Percentiles rank a stretch among this genome's conserved stretches.
These are phyloP conservation scores for Puccinia novopanici DNA, from an alignment of 1,284 basidiomycete genomes.

Conservation along the genomic window DNA sequence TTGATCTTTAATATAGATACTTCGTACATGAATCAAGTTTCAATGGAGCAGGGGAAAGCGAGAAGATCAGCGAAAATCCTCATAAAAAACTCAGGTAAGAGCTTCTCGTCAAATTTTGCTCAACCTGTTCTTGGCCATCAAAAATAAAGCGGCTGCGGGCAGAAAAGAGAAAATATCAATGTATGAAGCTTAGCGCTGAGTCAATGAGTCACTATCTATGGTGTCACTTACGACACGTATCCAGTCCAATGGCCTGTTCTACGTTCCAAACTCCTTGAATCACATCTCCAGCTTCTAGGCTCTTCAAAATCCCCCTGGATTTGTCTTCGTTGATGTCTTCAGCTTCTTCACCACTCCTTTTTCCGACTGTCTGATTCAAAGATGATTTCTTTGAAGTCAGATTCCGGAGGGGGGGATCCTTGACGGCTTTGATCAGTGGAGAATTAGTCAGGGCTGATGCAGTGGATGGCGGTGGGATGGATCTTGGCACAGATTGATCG, in stretches of 20 bases:
- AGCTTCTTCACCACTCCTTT: conserved; percentile 51
- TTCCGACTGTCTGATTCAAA: conserved; percentile 60
- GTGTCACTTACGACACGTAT: conserved; percentile 44
- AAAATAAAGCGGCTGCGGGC: conserved; percentile 16
- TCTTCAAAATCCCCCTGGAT: conserved; percentile 64
- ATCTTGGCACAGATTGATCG: conserved; percentile 4
- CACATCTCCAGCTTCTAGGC: conserved; percentile 79
- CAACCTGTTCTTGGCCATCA: conserved; percentile 51
- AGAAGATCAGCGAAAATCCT: conserved; percentile 56
- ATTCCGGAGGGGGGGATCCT: conserved; percentile 43
- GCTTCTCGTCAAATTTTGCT: conserved; percentile 66
- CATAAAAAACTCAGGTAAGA: conserved; percentile 83
- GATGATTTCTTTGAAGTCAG: conserved; percentile 7
- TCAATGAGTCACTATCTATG: conserved; percentile 8
- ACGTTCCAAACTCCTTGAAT: conserved; percentile 74
- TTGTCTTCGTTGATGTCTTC: conserved; percentile 65
- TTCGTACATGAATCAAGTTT: conserved; percentile 55
- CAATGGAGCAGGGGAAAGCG: conserved; percentile 20
- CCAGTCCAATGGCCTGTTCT: conserved; percentile 51
- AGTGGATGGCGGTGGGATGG: neutral
- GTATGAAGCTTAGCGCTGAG: neutral
- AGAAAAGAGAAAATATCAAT: neutral
- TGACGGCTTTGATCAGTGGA: conserved; percentile 53
- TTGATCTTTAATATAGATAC: conserved; percentile 83
- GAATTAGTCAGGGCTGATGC: conserved; percentile 45